A percentile compares a stretch with the other conserved stretches of the same genome.
Evolutionary conservation across 768 basidiomycete genomes (phyloP).

Genomic region (Fomitopsis serialis): DNA sequence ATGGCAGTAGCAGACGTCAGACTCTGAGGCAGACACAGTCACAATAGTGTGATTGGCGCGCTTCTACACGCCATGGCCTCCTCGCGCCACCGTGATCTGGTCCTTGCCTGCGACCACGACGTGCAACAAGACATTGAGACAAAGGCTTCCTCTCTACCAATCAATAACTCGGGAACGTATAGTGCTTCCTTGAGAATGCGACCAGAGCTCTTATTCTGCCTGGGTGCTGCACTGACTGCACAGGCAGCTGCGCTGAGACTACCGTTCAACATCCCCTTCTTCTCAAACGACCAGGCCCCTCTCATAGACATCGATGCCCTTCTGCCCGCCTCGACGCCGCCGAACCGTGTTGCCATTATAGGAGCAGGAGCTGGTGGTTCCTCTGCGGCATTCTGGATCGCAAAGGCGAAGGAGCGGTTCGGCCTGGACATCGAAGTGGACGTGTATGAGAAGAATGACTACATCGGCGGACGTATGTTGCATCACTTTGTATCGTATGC

Average conservation of each 20-base stretch:
- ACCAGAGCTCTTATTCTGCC: background rate
- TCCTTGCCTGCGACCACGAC: too few species aligned
- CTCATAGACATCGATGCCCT: slow-evolving; percentile 1
- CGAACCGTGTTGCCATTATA: slow-evolving; percentile 74
- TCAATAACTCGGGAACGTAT: too few species aligned
- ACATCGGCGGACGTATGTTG: slow-evolving; percentile 82
- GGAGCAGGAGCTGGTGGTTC: slow-evolving; percentile 88
- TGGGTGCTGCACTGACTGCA: background rate
- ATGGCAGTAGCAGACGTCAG: too few species aligned
- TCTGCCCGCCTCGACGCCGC: background rate
- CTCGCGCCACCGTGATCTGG: too few species aligned
- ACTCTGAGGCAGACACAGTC: too few species aligned
- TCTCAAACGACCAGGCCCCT: slow-evolving; percentile 6
- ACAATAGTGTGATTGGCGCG: too few species aligned
- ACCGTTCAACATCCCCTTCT: slow-evolving; percentile 14
- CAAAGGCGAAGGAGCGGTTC: slow-evolving; percentile 67
- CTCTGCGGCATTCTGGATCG: slow-evolving; percentile 81
- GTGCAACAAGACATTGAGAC: too few species aligned
- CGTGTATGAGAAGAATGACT: slow-evolving; percentile 71
- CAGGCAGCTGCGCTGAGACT: background rate
- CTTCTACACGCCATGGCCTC: too few species aligned
- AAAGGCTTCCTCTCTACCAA: too few species aligned
- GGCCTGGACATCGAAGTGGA: slow-evolving; percentile 73
- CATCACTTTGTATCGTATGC: background rate
- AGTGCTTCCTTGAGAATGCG: background rate